These are phyloP conservation scores for Cenchrus americanus DNA, from an alignment of 176 grass and related monocot species.

Conservation along the genomic window DNA sequence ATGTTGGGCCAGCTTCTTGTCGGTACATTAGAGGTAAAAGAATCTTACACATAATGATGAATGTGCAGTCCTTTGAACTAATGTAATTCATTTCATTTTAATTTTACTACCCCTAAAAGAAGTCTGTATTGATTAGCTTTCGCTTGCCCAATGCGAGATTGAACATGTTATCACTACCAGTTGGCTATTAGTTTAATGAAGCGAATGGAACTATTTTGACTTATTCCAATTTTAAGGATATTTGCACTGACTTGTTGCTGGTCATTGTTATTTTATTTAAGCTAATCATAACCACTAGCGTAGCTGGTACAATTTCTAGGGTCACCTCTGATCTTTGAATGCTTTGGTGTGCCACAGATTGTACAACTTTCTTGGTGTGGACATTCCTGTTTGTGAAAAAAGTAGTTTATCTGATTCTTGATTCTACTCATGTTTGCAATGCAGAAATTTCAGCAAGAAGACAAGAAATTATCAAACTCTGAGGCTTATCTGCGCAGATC, in stretches of 20 bases:
- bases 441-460: conserved; percentile 98
- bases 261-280: not conserved
- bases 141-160: not conserved
- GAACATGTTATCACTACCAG: not conserved
- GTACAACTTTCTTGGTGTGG: conserved; percentile 8
- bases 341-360: not conserved
- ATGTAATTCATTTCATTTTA: not conserved
- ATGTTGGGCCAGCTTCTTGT: conserved; percentile 98
- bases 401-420: conserved; percentile 23
- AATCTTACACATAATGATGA: not conserved
- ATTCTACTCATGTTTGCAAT: conserved; percentile 30
- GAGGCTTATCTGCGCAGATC: conserved; percentile 93
- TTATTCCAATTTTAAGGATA: not conserved
- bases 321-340: not conserved
- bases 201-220: not conserved
- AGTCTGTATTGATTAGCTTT: conserved; percentile 17
- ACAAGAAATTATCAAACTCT: conserved; percentile 71
- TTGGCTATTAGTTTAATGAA: not conserved
- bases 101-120: not conserved
- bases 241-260: not conserved
- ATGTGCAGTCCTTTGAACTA: not conserved
- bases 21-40: conserved; percentile 84
- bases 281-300: not conserved
- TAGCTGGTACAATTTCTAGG: not conserved
- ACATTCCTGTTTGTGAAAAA: not conserved